Conservation (phyloP, 2,329 filamentous ascomycete species). For the Fusarium penzigii region DNA sequence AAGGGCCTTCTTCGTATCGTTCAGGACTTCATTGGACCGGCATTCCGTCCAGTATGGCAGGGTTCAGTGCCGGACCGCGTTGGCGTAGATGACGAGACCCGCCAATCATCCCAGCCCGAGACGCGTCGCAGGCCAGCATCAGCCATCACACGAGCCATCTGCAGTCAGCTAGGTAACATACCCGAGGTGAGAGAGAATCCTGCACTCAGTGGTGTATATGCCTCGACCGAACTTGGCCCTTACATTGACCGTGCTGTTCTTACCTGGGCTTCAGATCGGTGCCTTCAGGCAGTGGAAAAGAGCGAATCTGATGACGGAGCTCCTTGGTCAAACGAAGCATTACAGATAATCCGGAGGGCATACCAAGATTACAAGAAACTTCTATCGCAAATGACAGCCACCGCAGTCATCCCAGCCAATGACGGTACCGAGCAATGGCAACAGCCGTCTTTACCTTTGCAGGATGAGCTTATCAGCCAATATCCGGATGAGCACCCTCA, state of each 20-base stretch:
- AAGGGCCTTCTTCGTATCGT: too few species aligned
- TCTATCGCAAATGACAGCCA: neutral
- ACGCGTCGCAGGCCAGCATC: neutral
- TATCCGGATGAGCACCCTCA: too few species aligned
- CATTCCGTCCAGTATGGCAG: too few species aligned
- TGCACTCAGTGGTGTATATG: neutral
- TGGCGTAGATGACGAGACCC: too few species aligned
- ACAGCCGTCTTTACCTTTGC: neutral
- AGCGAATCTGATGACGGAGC: neutral
- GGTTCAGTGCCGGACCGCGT: too few species aligned
- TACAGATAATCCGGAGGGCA: neutral
- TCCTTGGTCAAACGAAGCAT: constrained; percentile 1
- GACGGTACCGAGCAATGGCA: neutral
- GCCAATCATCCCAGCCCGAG: too few species aligned
- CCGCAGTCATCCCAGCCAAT: neutral
- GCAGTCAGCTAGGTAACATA: constrained; percentile 1
- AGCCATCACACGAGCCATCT: neutral
- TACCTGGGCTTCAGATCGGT: neutral
- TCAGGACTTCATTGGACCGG: too few species aligned
- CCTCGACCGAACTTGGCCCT: neutral
- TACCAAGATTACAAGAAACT: neutral
- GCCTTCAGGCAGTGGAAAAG: neutral
- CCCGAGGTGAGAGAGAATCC: constrained; percentile 1
- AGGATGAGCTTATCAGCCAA: too few species aligned
- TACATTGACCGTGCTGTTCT: neutral